These are phyloP conservation scores for Dalbergia oliveri DNA, from an alignment of 306 rosid genomes.

Conservation along the genomic window DNA sequence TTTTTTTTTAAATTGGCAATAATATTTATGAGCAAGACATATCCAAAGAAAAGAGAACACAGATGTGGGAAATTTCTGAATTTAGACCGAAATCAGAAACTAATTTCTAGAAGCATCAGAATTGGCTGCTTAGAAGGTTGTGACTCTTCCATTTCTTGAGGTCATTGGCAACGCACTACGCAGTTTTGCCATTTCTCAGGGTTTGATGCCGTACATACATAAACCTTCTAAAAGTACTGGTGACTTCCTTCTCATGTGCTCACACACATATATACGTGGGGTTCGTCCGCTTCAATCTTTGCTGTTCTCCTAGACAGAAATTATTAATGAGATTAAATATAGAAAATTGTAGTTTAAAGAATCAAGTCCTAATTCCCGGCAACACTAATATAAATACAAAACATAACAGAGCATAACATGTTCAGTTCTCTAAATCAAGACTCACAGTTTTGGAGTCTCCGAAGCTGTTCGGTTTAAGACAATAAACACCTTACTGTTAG, in stretches of 20 bases:
- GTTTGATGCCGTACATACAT: no score
- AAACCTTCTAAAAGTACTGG: no score
- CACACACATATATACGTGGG: no score
- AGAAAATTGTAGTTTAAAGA: not conserved
- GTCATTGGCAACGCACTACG: constrained; percentile 58
- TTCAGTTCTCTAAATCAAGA: not conserved
- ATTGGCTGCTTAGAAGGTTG: constrained; percentile 91
- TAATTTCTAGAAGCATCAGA: not conserved
- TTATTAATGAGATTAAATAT: no score
- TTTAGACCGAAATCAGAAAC: constrained; percentile 23
- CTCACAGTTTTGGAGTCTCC: constrained; percentile 96
- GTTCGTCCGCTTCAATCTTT: no score
- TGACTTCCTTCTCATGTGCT: no score
- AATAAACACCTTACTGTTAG: no score
- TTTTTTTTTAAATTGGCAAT: not conserved
- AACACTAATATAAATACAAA: not conserved
- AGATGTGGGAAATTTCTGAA: constrained; percentile 3
- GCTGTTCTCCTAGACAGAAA: no score
- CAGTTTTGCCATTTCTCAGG: no score
- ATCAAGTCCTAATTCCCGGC: not conserved
- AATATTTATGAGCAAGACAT: constrained; percentile 10
- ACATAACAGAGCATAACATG: no score
- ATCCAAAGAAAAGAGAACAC: constrained; percentile 14
- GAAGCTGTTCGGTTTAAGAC: constrained; percentile 34
- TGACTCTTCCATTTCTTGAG: constrained; percentile 90